These are phyloP conservation scores for Ceratocystis destructans DNA, from an alignment of 2,329 filamentous ascomycete species.

Conservation along the genomic window DNA sequence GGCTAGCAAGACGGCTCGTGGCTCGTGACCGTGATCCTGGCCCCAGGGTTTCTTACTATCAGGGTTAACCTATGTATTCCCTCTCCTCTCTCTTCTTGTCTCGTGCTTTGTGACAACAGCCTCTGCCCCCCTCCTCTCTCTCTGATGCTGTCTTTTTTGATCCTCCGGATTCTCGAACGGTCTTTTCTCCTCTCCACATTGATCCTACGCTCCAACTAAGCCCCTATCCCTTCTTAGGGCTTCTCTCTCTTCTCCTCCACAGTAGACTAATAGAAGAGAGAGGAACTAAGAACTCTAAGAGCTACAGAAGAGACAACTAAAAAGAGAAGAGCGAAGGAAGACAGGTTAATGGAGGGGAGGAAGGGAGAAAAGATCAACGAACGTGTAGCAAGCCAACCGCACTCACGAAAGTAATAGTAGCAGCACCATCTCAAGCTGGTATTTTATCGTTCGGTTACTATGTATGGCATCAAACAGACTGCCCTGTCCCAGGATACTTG, in stretches of 20 bases:
- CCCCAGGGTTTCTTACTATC: background rate
- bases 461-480: too few species aligned
- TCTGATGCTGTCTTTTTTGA: constrained; percentile 10
- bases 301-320: background rate
- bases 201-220: constrained; percentile 5
- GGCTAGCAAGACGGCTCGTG: too few species aligned
- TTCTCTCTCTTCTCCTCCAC: constrained; percentile 15
- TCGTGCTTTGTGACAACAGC: background rate
- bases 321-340: background rate
- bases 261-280: background rate
- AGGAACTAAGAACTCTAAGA: background rate
- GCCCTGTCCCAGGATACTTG: too few species aligned
- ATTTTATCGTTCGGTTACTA: too few species aligned
- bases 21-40: background rate
- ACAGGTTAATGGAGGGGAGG: background rate
- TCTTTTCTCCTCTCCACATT: constrained; percentile 12
- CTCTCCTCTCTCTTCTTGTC: background rate
- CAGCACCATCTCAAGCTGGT: background rate
- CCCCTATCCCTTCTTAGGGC: constrained; percentile 1
- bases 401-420: background rate
- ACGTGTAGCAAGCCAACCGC: background rate
- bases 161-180: constrained; percentile 15
- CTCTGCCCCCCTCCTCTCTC: background rate
- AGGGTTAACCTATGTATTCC: background rate
- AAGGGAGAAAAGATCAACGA: background rate